These are phyloP conservation scores for Firmiana major DNA, from an alignment of 345 rosid species.

Conservation along the genomic window DNA sequence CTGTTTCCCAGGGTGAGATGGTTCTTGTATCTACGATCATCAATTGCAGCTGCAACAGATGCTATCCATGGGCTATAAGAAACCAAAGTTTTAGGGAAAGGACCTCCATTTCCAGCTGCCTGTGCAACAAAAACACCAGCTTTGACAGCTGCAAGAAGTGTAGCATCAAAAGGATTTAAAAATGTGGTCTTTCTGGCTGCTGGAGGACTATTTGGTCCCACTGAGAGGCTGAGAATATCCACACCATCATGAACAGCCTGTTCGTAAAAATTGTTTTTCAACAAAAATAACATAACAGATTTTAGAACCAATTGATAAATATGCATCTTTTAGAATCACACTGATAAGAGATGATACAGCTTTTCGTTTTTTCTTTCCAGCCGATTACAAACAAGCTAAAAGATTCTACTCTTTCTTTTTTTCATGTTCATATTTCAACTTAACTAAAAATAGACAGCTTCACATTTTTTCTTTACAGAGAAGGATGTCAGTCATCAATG, in stretches of 20 bases:
- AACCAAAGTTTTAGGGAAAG: conserved; percentile 91
- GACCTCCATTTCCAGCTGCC: conserved; percentile 98
- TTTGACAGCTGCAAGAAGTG: conserved; percentile 93
- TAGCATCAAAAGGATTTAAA: conserved; percentile 91
- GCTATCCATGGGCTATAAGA: conserved; percentile 98
- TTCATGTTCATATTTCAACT: background rate
- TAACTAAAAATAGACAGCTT: background rate
- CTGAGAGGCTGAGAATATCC: conserved; percentile 92
- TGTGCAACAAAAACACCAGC: conserved; percentile 98
- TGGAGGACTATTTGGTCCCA: conserved; percentile 96
- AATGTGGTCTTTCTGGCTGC: conserved; percentile 80
- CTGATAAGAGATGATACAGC: background rate
- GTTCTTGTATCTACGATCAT: conserved; percentile 92
- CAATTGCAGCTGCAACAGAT: conserved; percentile 95
- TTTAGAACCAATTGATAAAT: background rate
- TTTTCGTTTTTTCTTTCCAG: background rate
- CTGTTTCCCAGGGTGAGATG: conserved; percentile 87
- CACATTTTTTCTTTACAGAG: background rate
- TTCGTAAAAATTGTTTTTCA: conserved; percentile 23
- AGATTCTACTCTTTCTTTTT: background rate
- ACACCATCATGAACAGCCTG: conserved; percentile 99
- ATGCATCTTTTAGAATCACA: background rate
- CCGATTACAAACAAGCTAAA: background rate
- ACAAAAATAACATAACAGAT: background rate
- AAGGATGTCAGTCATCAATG: background rate